Evolutionary conservation across 805 yeast species (phyloP).

Genomic region (Saccharomycopsis sp.): DNA sequence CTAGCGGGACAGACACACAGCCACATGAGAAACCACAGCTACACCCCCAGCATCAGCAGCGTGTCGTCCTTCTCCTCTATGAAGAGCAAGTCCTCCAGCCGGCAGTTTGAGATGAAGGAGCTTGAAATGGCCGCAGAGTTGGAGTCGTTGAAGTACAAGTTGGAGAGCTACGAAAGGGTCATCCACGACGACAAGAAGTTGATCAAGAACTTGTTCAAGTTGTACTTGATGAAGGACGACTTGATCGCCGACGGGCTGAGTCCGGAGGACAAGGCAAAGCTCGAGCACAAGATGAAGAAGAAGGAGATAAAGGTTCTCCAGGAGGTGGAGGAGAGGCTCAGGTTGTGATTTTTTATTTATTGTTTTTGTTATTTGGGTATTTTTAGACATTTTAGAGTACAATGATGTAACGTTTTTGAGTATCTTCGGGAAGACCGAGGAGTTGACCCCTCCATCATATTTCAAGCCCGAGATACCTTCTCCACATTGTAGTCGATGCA

Average conservation of each 20-base stretch:
- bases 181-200: conserved; percentile 16
- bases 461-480: neutral
- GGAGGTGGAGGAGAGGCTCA: conserved; percentile 18
- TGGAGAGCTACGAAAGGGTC: conserved; percentile 16
- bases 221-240: conserved; percentile 19
- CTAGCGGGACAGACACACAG: neutral
- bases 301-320: conserved; percentile 18
- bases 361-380: neutral
- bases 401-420: too few species aligned
- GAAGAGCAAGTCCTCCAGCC: conserved; percentile 3
- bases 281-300: conserved; percentile 7
- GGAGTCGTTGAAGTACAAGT: conserved; percentile 15
- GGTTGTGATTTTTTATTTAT: too few species aligned
- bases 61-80: neutral
- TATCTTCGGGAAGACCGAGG: too few species aligned
- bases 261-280: conserved; percentile 2
- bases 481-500: conserved; percentile 28
- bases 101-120: conserved; percentile 18
- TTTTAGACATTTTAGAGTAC: too few species aligned
- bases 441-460: too few species aligned
- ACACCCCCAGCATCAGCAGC: conserved; percentile 11
- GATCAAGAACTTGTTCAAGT: conserved; percentile 18
- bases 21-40: conserved; percentile 6
- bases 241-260: conserved; percentile 4
- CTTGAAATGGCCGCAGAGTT: conserved; percentile 15